Base-by-base conservation (phyloP, 345 rosid genomes). In the Lagerstroemia speciosa region DNA sequence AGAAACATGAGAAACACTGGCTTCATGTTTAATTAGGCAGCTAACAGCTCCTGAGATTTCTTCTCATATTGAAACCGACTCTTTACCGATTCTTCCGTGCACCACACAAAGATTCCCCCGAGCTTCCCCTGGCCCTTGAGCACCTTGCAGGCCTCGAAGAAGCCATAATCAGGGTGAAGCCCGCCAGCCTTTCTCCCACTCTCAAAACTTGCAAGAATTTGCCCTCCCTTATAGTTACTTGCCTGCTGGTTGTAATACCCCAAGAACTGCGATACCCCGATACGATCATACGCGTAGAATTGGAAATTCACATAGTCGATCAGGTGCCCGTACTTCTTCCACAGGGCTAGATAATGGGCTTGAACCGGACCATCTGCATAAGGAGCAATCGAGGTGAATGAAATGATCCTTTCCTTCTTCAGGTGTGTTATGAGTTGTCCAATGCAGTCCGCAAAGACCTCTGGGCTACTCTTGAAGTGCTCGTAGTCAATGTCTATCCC, bases 261-360 rank as follows among this genome's bases (percentile, higher is more conserved):
- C 66, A 72, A 64, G 62, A 81, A 81, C 48, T 75, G 71, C 9
- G 75, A 67, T 16, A 77, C 77, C 0, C 61, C 34, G 24, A 79
- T 79, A 27, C 79, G 70, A 45, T 75, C 79, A 9, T 73, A 77
- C 0, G 88, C 79, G 0, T 84, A 82, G 55, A 84, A 82, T 53
- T 84, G 84, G 77, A 82, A 84, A 72, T 80, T 84, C 10, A 82
- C 78, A 60, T 76, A 76, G 68, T 81, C 80, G 26, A 82, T 79
- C 33, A 69, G 41, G 67, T 70, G 22, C 8, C 84, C 71, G 52
- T 84, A 76, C 58, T 77, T 77, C 40, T 64, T 75, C 89, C 89
- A 82, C 75, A 78, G 68, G 60, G 86, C 79, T 38, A 31, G 15
- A 76, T 80, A 72, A 70, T 82, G 80, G 62, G 69, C 74, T 63